Evolutionary conservation across 208 protist genomes (phyloP).

Genomic region (Acanthamoeba quina): DNA sequence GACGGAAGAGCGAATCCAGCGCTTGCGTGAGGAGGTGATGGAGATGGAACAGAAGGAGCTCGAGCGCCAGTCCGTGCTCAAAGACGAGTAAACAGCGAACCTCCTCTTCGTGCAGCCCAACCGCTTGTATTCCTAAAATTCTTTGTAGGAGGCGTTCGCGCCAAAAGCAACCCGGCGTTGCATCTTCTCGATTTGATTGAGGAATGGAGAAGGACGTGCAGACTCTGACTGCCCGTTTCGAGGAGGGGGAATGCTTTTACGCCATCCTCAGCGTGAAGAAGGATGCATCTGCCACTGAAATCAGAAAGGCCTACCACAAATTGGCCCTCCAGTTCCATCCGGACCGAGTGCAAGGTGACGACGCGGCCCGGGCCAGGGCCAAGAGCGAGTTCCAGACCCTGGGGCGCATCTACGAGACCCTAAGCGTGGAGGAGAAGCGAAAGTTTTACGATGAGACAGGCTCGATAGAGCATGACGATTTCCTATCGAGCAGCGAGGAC

Average conservation of each 20-base stretch:
- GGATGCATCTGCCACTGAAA: constrained; percentile 90
- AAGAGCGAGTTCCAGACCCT: constrained; percentile 61
- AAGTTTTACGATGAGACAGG: constrained; percentile 61
- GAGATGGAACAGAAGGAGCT: constrained; percentile 43
- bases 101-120: too few relatives aligned
- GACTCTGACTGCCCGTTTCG: neutral
- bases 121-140: too few relatives aligned
- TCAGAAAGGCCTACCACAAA: constrained; percentile 95
- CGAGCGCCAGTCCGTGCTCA: neutral
- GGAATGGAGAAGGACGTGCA: neutral
- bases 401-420: constrained; percentile 59
- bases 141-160: neutral
- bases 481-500: constrained; percentile 10
- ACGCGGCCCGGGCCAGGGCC: neutral
- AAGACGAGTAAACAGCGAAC: neutral
- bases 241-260: constrained; percentile 90
- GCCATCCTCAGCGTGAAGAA: constrained; percentile 91
- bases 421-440: constrained; percentile 31
- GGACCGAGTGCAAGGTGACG: constrained; percentile 86
- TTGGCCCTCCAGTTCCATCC: constrained; percentile 95
- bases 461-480: constrained; percentile 39
- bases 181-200: neutral
- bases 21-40: constrained; percentile 45
- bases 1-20: neutral
- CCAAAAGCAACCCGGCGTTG: neutral